A percentile compares a stretch with the other conserved stretches of the same genome.
Evolutionary conservation across 441 rosid genomes (phyloP).

Genomic region (Syzygium syzygioides): DNA sequence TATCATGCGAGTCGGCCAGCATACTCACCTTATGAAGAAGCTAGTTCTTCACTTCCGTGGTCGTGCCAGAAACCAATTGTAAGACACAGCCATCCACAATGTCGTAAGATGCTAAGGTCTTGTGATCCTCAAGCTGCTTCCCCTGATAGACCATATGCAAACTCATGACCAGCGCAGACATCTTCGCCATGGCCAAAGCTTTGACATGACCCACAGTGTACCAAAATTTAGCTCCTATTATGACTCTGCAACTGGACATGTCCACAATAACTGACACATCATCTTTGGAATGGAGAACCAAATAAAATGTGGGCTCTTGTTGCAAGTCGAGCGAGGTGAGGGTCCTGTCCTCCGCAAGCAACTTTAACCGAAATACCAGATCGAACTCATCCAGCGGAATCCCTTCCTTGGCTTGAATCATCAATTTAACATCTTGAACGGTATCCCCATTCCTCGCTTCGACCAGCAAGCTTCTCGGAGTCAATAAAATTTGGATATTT

Average conservation of each 20-base stretch:
- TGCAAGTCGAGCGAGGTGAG: rapidly evolving
- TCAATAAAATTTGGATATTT: no score
- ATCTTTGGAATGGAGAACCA: not conserved
- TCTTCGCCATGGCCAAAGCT: no score
- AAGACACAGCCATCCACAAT: not conserved
- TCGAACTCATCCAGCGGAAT: rapidly evolving
- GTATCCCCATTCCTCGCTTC: not conserved
- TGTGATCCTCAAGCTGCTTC: constrained; percentile 10
- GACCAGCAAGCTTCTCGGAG: no score
- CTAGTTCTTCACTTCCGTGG: constrained; percentile 8
- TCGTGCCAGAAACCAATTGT: not conserved
- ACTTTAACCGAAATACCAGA: not conserved
- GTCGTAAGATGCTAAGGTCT: constrained; percentile 16
- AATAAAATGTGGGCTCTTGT: not conserved
- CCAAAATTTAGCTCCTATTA: no score
- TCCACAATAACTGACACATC: not conserved
- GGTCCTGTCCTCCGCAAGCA: not conserved
- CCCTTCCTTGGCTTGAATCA: not conserved
- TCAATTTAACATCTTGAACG: no score
- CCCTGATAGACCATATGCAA: constrained; percentile 1
- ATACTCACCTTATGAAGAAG: not conserved
- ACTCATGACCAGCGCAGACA: not conserved
- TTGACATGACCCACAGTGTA: not conserved
- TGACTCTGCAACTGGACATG: not conserved
- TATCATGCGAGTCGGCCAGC: not conserved